A percentile compares a stretch with the other conserved stretches of the same genome.
Conservation (phyloP, 2,329 filamentous ascomycete species). For the Phialemonium atrogriseum region DNA sequence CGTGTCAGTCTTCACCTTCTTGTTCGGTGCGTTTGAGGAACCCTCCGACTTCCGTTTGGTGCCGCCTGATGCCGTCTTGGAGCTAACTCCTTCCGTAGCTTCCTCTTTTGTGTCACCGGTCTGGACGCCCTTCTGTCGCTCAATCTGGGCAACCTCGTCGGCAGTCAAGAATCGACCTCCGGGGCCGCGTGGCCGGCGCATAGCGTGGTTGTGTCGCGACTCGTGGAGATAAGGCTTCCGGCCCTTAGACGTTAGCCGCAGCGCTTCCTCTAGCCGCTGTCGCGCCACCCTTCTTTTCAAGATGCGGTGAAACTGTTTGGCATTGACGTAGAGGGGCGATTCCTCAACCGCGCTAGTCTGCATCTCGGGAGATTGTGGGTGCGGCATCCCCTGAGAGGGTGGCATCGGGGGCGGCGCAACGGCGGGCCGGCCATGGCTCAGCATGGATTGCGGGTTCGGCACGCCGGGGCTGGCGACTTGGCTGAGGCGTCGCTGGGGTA, state of each 20-base stretch:
- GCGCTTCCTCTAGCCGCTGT: slow-evolving; percentile 85
- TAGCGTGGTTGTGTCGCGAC: slow-evolving; percentile 94
- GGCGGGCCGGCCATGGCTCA: slow-evolving; percentile 56
- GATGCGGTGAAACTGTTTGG: slow-evolving; percentile 97
- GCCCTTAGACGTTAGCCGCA: slow-evolving; percentile 88
- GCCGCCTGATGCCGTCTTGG: slow-evolving; percentile 28
- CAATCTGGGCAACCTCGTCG: slow-evolving; percentile 88
- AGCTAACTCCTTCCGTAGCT: slow-evolving; percentile 14
- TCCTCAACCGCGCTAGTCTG: slow-evolving; percentile 69
- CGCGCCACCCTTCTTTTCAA: slow-evolving; percentile 87
- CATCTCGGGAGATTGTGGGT: slow-evolving; percentile 72
- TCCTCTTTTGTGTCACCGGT: slow-evolving; percentile 21
- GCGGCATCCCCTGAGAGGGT: slow-evolving; percentile 56
- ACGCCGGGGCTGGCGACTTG: slow-evolving; percentile 70
- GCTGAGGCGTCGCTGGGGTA: slow-evolving; percentile 59
- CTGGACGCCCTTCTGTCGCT: slow-evolving; percentile 46
- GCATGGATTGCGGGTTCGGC: slow-evolving; percentile 64
- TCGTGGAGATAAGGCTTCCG: slow-evolving; percentile 96
- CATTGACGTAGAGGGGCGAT: slow-evolving; percentile 93
- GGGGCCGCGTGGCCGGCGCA: slow-evolving; percentile 87
- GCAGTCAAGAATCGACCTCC: slow-evolving; percentile 94
- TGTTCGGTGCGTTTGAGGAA: slow-evolving; percentile 38
- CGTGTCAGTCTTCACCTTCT: slow-evolving; percentile 39
- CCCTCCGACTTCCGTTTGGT: slow-evolving; percentile 55
- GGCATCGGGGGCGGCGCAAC: slow-evolving; percentile 52